These are phyloP conservation scores for Colletotrichum sp. DNA, from an alignment of 2,329 filamentous ascomycete genomes.

Conservation along the genomic window DNA sequence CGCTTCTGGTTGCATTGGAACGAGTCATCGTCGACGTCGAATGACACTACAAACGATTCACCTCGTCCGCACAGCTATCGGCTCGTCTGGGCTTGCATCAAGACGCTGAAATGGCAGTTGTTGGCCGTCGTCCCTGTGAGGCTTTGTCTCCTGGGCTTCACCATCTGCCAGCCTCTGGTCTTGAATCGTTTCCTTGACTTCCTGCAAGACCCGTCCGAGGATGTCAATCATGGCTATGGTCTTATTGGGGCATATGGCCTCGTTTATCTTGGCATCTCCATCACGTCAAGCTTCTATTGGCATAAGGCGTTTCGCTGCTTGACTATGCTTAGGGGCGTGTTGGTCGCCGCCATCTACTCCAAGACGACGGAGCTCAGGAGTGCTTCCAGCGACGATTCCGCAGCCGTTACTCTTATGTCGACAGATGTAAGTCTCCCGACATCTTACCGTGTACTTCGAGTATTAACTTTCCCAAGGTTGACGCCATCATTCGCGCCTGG, in stretches of 20 bases:
- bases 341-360: constrained; percentile 30
- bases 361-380: constrained; percentile 26
- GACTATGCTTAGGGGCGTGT: constrained; percentile 29
- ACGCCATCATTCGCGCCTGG: constrained; percentile 39
- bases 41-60: neutral
- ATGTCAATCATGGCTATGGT: constrained; percentile 37
- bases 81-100: constrained; percentile 31
- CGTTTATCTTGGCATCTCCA: constrained; percentile 48
- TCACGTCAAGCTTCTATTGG: constrained; percentile 26
- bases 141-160: constrained; percentile 37
- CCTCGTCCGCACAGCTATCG: constrained; percentile 16
- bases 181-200: constrained; percentile 37
- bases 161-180: constrained; percentile 41
- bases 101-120: constrained; percentile 32
- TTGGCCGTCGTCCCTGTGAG: constrained; percentile 35
- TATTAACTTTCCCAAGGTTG: constrained; percentile 29
- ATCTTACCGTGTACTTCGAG: neutral
- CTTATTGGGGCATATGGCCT: constrained; percentile 45
- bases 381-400: constrained; percentile 21
- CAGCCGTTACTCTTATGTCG: constrained; percentile 31
- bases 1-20: constrained; percentile 35
- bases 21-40: constrained; percentile 25
- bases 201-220: constrained; percentile 28
- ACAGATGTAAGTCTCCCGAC: constrained; percentile 30
- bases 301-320: constrained; percentile 27